Evolutionary conservation across 1,284 basidiomycete species (phyloP), one percentile per base, ranked within the genome.

Genomic region (Neolentinus lepideus): DNA sequence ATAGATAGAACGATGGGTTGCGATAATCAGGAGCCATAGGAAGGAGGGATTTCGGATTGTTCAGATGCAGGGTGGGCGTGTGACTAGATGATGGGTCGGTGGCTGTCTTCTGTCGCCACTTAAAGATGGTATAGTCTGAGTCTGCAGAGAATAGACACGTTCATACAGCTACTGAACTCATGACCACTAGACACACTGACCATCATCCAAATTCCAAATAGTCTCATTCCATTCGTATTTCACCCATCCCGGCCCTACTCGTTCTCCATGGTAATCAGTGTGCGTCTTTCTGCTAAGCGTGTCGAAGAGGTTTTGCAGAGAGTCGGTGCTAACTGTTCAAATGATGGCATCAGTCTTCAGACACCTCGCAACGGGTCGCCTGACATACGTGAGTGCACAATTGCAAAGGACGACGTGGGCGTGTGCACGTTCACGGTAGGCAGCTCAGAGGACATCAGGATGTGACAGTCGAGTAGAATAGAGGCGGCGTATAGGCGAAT

Each of bases 171-270:
- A 3, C 16, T 2, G 38, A 16, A 14, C 26, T 22, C 50, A 31
- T 24, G n/a, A n/a, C n/a, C 19, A 21, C 22, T 22, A 47, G 38
- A 52, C 53, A 24, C 25, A 66, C 74, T 56, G 62, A 84, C 89
- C 88, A 62, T 92, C 89, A 64, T 91, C 88, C 8, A 92, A 69
- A 65, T 89, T 88, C 87, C 89, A 92, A 45, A 86, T 69, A 0
- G 80, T 73, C n/a, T 77, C 78, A 60, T 81, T 81, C 75, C 83
- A 90, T 56, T 85, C 79, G 65, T 92, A 92, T 64, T 90, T 92
- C 52, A 92, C 74, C 88, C 88, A 91, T 29, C 88, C 87, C 24
- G 85, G 72, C 21, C 81, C 81, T 21, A 92, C 79, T 22, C 78
- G 78, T 57, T 78, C 69, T 11, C 80, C 79, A 56, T 75, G 71